Evolutionary conservation across 139 green algal species (phyloP).

Genomic region (Ostreobium quekettii): DNA sequence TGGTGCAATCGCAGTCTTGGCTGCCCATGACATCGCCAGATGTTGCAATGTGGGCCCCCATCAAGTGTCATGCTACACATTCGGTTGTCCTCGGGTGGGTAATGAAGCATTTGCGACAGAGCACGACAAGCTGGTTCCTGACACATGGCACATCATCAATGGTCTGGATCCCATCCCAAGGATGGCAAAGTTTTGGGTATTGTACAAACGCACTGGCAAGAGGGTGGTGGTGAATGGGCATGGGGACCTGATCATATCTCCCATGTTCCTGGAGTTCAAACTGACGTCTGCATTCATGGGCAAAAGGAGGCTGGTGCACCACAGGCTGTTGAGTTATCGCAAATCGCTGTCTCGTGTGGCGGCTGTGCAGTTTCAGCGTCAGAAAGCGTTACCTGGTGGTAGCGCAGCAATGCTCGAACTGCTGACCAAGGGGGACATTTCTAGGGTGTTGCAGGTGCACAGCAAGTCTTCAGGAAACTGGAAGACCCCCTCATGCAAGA

Average conservation of each 20-base stretch:
- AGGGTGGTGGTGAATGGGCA: slow-evolving; percentile 37
- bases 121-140: slow-evolving; percentile 30
- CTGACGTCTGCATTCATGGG: no score
- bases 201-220: slow-evolving; percentile 51
- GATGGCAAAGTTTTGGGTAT: slow-evolving; percentile 29
- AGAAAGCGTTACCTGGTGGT: no score
- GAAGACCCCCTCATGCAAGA: no score
- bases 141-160: slow-evolving; percentile 62
- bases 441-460: no score
- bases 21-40: slow-evolving; percentile 2
- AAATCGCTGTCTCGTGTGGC: no score
- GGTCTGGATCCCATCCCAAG: slow-evolving; percentile 33
- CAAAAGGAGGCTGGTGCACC: no score
- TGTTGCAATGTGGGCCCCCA: neutral
- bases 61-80: slow-evolving; percentile 54
- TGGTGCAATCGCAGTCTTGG: slow-evolving; percentile 7
- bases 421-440: no score
- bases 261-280: slow-evolving; percentile 13
- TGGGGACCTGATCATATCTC: slow-evolving; percentile 36
- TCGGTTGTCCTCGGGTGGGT: slow-evolving; percentile 35
- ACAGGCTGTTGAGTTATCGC: no score
- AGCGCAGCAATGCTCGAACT: no score
- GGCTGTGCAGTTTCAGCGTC: no score
- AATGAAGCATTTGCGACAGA: slow-evolving; percentile 42
- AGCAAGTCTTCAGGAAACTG: no score